Evolutionary conservation across 306 rosid species (phyloP).

Genomic region (Crotalaria pallida): DNA sequence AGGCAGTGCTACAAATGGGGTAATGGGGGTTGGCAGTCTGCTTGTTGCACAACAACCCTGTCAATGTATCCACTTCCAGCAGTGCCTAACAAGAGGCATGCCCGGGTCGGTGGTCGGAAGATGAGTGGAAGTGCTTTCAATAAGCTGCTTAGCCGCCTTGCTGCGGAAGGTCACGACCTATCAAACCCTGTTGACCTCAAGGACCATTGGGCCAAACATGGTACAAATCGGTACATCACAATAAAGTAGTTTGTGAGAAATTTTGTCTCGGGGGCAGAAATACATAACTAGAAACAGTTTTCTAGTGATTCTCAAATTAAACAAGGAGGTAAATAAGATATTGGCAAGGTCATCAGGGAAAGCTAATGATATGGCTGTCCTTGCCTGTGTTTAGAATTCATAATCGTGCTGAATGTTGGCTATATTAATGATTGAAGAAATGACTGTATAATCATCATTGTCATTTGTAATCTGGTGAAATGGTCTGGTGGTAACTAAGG

Average conservation of each 20-base stretch:
- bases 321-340: constrained; percentile 10
- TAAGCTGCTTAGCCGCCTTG: constrained; percentile 87
- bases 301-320: neutral
- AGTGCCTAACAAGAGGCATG: constrained; percentile 95
- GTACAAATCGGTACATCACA: constrained; percentile 96
- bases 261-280: neutral
- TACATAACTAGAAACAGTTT: neutral
- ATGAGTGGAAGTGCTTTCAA: constrained; percentile 98
- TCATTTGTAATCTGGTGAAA: constrained; percentile 12
- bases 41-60: constrained; percentile 88
- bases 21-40: constrained; percentile 98
- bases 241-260: constrained; percentile 50
- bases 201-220: constrained; percentile 97
- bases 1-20: constrained; percentile 99
- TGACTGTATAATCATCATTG: neutral
- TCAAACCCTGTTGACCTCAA: constrained; percentile 88
- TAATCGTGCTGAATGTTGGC: neutral
- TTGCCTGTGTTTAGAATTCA: constrained; percentile 4
- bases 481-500: constrained; percentile 14
- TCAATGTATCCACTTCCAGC: constrained; percentile 95
- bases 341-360: neutral
- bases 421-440: constrained; percentile 4
- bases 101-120: constrained; percentile 90
- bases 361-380: neutral
- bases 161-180: constrained; percentile 94